Base-by-base conservation (phyloP, 106 monocot species). In the Dioscorea alata region DNA sequence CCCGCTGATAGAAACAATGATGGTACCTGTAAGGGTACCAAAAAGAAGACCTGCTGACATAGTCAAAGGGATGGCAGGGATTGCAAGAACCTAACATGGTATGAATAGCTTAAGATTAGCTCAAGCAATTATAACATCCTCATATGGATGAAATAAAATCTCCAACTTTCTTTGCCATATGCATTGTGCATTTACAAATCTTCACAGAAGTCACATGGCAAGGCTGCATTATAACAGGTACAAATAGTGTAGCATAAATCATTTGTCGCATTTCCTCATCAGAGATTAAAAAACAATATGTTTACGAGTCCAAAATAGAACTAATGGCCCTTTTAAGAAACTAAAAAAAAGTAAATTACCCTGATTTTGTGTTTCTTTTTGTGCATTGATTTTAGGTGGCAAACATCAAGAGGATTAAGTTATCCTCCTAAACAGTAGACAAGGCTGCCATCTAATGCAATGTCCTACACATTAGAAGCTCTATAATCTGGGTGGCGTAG, bases 41-140 rank as follows among this genome's bases (percentile, higher is more conserved):
- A 96, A 96, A 24, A 96, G 70, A 71, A 96, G 88, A 12, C 95
- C 95, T 17, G 95, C 88, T 48, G 95, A 88, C 95, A 96, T 96
- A 31, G 95, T 96, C 71, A 96, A 86, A 20, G 95, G 95, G 56
- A 96, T 89, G 64, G 95, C 95, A 32, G 95, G 95, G 69, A 96
- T 88, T 63, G 95, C 95, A 84, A 96, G 88, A 73, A 96, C 73
- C 95, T 96, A 73, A 33, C 57, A 59, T 13, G 67, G 33, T 13
- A 59, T 49, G 60, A 70, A 23, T 12, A 74, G 18, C 21, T 60
- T 14, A 50, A 19, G 15, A 63, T 66, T 57, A 80, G 35, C 15
- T 15, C 65, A 22, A 66, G 33, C 23, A 67, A 67, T 70, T 13
- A 77, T 60, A 53, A 54, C 23, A 51, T 64, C 1, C 23, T 12